A percentile compares a stretch with the other conserved stretches of the same genome.
phyloP scores from a whole-genome alignment of 1,284 basidiomycete species.

The Lignosus rhinocerotis region DNA sequence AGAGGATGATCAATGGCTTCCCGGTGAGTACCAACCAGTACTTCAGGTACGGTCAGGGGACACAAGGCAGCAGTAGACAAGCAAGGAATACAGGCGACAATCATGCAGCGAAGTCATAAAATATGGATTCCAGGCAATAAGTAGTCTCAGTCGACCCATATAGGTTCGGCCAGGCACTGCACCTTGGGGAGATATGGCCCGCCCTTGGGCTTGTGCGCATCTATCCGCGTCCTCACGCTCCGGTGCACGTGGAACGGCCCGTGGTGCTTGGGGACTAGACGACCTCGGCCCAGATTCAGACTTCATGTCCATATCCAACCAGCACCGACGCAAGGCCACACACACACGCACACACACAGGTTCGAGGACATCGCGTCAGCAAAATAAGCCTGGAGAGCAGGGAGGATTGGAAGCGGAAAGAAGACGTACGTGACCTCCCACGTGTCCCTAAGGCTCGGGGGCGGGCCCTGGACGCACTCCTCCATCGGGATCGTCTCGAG shows the following conservation, averaged over 20 bases:
- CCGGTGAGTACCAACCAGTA: too few species aligned
- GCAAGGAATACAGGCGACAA: too few species aligned
- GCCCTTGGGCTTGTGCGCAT: constrained; percentile 38
- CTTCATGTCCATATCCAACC: constrained; percentile 30
- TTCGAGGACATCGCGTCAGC: background rate
- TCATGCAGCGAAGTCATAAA: too few species aligned
- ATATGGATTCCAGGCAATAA: too few species aligned
- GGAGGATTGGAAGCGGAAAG: background rate
- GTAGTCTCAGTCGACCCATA: constrained; percentile 11
- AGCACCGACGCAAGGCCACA: background rate
- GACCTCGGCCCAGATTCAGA: constrained; percentile 46
- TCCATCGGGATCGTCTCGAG: constrained; percentile 43
- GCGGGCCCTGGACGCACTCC: constrained; percentile 36
- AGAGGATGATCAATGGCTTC: too few species aligned
- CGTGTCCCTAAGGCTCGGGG: constrained; percentile 1
- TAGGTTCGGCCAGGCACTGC: background rate
- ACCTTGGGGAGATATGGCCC: constrained; percentile 46
- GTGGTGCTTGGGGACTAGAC: constrained; percentile 42
- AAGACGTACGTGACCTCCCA: background rate
- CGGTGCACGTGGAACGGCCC: constrained; percentile 46
- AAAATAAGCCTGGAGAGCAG: background rate
- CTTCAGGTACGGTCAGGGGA: too few species aligned
- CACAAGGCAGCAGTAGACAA: too few species aligned
- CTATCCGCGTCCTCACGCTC: constrained; percentile 48
- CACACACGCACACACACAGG: too few species aligned